These are phyloP conservation scores for Cetraspora pellucida DNA, from an alignment of 192 early-diverging fungal genomes.

Conservation along the genomic window DNA sequence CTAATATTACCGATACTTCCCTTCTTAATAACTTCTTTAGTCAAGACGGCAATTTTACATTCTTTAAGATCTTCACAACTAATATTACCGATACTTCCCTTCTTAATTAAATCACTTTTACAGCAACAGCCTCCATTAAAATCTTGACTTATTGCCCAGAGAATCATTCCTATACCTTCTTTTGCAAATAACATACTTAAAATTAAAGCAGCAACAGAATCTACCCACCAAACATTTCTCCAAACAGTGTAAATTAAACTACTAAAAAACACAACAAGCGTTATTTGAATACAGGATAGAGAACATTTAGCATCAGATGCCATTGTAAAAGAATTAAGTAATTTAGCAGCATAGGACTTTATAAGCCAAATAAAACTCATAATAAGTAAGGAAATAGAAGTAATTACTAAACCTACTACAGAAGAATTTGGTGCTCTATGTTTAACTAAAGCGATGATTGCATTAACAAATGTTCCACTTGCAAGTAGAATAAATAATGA, in stretches of 20 bases:
- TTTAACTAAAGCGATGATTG: constrained; percentile 4
- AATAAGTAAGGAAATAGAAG: constrained; percentile 21
- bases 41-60: too few species aligned
- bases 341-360: constrained; percentile 1
- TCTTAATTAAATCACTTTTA: background rate
- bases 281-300: constrained; percentile 25
- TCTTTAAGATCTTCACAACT: background rate
- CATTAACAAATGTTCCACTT: background rate
- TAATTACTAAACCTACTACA: constrained; percentile 15
- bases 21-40: too few species aligned
- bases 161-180: constrained; percentile 19
- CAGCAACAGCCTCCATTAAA: constrained; percentile 29
- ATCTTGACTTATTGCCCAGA: constrained; percentile 16
- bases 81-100: too few species aligned
- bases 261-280: background rate
- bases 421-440: background rate
- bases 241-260: constrained; percentile 8
- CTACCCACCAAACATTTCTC: constrained; percentile 17
- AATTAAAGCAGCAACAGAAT: constrained; percentile 18
- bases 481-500: constrained; percentile 1
- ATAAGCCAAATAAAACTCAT: constrained; percentile 8
- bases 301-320: constrained; percentile 27
- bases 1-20: too few species aligned
- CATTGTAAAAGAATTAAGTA: constrained; percentile 16
- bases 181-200: constrained; percentile 12